Evolutionary conservation across 1,284 basidiomycete species (phyloP), one percentile per base, ranked within the genome.

Genomic region (Sporisorium sorghi): DNA sequence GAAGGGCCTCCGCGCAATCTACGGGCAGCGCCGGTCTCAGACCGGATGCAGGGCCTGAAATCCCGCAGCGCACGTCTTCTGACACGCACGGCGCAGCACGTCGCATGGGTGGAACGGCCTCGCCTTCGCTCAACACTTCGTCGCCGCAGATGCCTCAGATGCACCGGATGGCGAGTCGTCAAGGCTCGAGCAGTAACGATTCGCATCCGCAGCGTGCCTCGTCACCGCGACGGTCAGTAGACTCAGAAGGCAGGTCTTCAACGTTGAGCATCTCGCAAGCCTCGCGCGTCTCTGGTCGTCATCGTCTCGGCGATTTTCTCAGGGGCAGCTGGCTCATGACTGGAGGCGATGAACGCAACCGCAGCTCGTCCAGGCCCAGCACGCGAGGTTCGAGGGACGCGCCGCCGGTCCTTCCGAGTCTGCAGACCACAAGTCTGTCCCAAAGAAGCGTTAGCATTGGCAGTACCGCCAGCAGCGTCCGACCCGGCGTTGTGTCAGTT

Each of bases 281-380:
- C 5, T 75, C 67, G 14, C 67, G 64, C 10, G 60, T 66, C 10
- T 71, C 73, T 12, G 67, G 67, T 9, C 73, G 73, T 14, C 73
- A 75, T 52, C 73, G 73, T 30, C 73, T 75, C 21, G 73, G 73
- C 15, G 64, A 67, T 26, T 70, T 75, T 33, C 50, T 75, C 17
- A 52, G 73, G 6, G 67, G 73, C 21, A 67, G 49, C 24, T 75
- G 73, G 73, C 59, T 75, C 17, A 59, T 67, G 49, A 39, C 37
- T 5, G 57, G 57, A 17, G 59, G 62, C 23, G 67, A 75, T 14
- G 59, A 66, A 21, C 63, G 63, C 26, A 48, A 57, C 28, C 51
- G 59, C 46, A 70, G 67, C 50, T 47, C 54, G 1, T 71, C 73
- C 2, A 56, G 73, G 26, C 66, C 72, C 0, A 62, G 62, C 53